phyloP scores from a whole-genome alignment of 139 green algal genomes.

The Ulvella scutata region DNA sequence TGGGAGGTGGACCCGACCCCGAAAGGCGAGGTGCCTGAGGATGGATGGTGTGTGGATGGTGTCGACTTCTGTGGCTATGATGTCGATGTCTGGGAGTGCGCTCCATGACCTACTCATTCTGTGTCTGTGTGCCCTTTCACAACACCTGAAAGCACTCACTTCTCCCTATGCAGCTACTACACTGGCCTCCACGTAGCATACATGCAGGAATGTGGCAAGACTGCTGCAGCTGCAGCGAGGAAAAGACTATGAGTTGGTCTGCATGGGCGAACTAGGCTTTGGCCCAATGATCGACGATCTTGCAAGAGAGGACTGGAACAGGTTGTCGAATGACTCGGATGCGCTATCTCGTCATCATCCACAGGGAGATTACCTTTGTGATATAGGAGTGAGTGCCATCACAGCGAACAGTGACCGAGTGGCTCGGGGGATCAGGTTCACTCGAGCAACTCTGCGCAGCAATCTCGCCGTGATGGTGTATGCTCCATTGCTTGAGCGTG shows the following conservation, averaged over 20 bases:
- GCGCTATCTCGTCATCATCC: no score
- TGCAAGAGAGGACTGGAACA: background rate
- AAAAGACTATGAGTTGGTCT: background rate
- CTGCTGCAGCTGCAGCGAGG: background rate
- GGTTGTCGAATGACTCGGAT: no score
- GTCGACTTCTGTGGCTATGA: background rate
- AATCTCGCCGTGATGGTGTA: slow-evolving; percentile 2
- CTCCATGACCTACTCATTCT: background rate
- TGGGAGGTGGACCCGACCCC: background rate
- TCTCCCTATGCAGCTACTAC: background rate
- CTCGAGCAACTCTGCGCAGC: background rate
- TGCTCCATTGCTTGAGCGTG: background rate
- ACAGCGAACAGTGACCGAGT: background rate
- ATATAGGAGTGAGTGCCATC: slow-evolving; percentile 1
- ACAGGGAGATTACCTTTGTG: background rate
- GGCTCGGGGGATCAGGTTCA: background rate
- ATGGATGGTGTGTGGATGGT: background rate
- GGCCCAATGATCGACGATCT: background rate
- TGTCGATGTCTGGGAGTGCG: background rate
- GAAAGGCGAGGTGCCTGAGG: background rate
- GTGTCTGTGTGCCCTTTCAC: background rate
- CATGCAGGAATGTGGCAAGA: background rate
- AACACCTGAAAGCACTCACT: background rate
- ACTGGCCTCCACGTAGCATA: background rate
- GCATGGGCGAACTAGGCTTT: background rate